Percentiles rank a stretch among this genome's conserved stretches.
Conservation (phyloP, 345 rosid genomes). For the Populus deltoides region DNA sequence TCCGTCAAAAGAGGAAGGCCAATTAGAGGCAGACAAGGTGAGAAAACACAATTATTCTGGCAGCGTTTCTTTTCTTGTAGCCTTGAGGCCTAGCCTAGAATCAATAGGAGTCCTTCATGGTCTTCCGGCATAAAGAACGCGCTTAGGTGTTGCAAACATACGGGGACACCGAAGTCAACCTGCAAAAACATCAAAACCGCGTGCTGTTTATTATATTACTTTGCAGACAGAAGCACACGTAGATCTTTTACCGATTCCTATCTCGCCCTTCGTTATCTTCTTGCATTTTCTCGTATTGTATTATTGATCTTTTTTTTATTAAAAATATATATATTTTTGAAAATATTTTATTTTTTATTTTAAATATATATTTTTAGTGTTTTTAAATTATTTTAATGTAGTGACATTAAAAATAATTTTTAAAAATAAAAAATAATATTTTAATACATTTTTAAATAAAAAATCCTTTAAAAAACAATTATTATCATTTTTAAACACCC, state of each 20-base stretch:
- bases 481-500: too few species aligned
- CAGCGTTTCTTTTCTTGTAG: neutral
- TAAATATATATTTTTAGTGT: too few species aligned
- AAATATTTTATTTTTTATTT: too few species aligned
- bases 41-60: neutral
- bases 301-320: too few species aligned
- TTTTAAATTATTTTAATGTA: too few species aligned
- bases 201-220: neutral
- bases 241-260: neutral
- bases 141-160: constrained; percentile 20
- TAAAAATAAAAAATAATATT: too few species aligned
- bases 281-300: too few species aligned
- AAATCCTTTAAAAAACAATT: too few species aligned
- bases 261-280: neutral
- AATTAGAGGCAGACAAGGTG: neutral
- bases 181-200: constrained; percentile 23
- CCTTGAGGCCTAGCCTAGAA: neutral
- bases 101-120: neutral
- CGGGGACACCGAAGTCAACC: constrained; percentile 41
- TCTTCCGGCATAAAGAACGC: constrained; percentile 15
- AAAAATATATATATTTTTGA: too few species aligned
- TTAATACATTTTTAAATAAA: too few species aligned
- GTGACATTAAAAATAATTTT: too few species aligned
- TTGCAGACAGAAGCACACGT: neutral
- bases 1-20: constrained; percentile 7